Percentiles rank a stretch among this genome's conserved stretches.
Conservation (phyloP, 768 basidiomycete genomes). For the Collybia nuda region DNA sequence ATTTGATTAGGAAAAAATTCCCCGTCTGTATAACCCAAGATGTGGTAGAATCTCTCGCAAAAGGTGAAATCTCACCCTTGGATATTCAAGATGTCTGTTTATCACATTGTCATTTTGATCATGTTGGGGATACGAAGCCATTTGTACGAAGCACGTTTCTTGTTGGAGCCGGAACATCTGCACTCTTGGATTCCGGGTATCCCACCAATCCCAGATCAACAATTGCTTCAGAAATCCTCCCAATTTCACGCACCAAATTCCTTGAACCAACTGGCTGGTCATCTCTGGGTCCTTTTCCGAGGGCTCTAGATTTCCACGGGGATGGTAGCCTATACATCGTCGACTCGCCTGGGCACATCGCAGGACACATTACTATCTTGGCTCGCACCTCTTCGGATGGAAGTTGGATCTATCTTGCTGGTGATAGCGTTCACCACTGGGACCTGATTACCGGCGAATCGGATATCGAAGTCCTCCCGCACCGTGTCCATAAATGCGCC, state of each 20-base stretch:
- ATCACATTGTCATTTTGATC: slow-evolving; percentile 58
- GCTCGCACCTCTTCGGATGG: slow-evolving; percentile 55
- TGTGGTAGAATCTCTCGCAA: slow-evolving; percentile 50
- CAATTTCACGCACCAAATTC: slow-evolving; percentile 12
- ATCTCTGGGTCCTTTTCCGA: slow-evolving; percentile 26
- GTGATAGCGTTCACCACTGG: slow-evolving; percentile 58
- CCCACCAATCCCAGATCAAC: slow-evolving; percentile 3
- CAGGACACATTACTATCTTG: slow-evolving; percentile 54
- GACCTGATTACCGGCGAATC: slow-evolving; percentile 46
- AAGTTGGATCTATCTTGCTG: slow-evolving; percentile 55
- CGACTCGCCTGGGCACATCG: slow-evolving; percentile 56
- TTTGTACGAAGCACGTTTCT: slow-evolving; percentile 49
- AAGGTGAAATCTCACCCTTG: slow-evolving; percentile 44
- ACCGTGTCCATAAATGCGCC: slow-evolving; percentile 31
- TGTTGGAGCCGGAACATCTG: slow-evolving; percentile 39
- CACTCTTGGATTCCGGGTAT: slow-evolving; percentile 23
- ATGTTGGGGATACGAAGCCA: slow-evolving; percentile 43
- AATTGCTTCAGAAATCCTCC: slow-evolving; percentile 10
- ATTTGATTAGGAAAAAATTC: slow-evolving; percentile 24
- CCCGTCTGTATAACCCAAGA: slow-evolving; percentile 30
- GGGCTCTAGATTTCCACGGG: slow-evolving; percentile 49
- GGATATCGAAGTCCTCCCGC: slow-evolving; percentile 30
- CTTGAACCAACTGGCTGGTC: slow-evolving; percentile 12
- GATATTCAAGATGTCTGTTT: slow-evolving; percentile 44
- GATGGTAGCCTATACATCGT: slow-evolving; percentile 61